Evolutionary conservation across 371 early-diverging fungal species (phyloP).

Genomic region (Thermomucor indicae-seudaticae): DNA sequence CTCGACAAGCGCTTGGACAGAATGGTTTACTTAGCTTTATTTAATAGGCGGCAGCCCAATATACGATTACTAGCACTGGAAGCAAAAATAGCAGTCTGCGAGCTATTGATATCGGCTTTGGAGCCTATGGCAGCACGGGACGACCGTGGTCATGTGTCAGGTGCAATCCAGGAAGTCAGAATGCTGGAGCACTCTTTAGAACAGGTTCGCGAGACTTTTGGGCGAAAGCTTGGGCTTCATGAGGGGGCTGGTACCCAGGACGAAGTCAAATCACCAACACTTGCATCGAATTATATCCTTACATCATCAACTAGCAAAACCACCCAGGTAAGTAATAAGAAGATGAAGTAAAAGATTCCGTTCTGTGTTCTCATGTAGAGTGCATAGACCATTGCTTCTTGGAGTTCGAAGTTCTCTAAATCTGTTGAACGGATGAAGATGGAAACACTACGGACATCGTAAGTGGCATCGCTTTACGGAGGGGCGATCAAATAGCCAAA

Average conservation of each 20-base stretch:
- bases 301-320: conserved; percentile 7
- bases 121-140: conserved; percentile 14
- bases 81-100: conserved; percentile 22
- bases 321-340: conserved; percentile 10
- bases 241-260: too few relatives aligned
- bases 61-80: conserved; percentile 22
- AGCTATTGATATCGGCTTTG: conserved; percentile 14
- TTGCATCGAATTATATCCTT: too few relatives aligned
- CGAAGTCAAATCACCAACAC: too few relatives aligned
- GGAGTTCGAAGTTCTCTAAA: conserved; percentile 29
- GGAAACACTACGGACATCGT: conserved; percentile 20
- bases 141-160: conserved; percentile 18
- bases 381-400: conserved; percentile 13
- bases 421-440: conserved; percentile 31
- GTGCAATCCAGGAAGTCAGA: conserved; percentile 13
- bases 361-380: not conserved
- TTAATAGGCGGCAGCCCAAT: conserved; percentile 27
- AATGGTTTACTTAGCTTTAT: too few relatives aligned
- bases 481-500: not conserved
- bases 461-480: conserved; percentile 2
- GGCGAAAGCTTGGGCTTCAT: conserved; percentile 11
- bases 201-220: conserved; percentile 16
- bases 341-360: not conserved
- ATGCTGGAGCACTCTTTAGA: conserved; percentile 17
- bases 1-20: too few relatives aligned